Percentiles rank a stretch among this genome's conserved stretches.
phyloP scores from a whole-genome alignment of 441 rosid species.

The Hypseocharis bilobata region DNA sequence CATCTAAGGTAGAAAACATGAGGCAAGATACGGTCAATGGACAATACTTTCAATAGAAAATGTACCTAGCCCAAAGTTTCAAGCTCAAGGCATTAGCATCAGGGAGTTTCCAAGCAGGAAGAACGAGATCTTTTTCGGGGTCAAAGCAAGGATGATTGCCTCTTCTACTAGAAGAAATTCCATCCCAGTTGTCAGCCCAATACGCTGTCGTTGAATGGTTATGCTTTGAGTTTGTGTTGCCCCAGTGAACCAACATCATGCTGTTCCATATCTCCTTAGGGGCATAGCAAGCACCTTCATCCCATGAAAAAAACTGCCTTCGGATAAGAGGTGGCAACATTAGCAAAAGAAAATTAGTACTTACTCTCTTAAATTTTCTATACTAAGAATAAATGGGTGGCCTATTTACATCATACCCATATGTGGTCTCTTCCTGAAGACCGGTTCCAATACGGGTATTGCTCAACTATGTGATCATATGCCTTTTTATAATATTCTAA shows the following conservation, averaged over 20 bases:
- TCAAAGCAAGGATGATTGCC: conserved; percentile 89
- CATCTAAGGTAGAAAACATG: background rate
- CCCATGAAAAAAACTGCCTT: conserved; percentile 93
- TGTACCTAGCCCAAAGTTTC: conserved; percentile 63
- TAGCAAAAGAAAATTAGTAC: conserved; percentile 24
- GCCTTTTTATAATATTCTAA: conserved; percentile 77
- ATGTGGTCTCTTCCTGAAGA: conserved; percentile 85
- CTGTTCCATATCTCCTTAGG: conserved; percentile 99
- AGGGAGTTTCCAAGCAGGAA: conserved; percentile 94
- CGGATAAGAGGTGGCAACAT: conserved; percentile 31
- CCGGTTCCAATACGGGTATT: conserved; percentile 77
- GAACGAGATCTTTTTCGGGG: conserved; percentile 82
- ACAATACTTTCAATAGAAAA: background rate
- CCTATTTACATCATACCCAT: conserved; percentile 50
- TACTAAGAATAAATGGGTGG: conserved; percentile 1
- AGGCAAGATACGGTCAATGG: background rate
- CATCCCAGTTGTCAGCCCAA: conserved; percentile 76
- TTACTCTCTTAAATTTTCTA: conserved; percentile 6
- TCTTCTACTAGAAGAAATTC: conserved; percentile 55
- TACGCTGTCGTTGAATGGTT: conserved; percentile 88
- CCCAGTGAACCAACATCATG: conserved; percentile 98
- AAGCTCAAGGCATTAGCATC: conserved; percentile 44
- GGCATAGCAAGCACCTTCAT: conserved; percentile 99
- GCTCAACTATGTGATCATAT: conserved; percentile 49
- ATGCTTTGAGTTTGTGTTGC: conserved; percentile 87